phyloP scores from a whole-genome alignment of 2,329 filamentous ascomycete species.

The Aurifilum marmelostoma region DNA sequence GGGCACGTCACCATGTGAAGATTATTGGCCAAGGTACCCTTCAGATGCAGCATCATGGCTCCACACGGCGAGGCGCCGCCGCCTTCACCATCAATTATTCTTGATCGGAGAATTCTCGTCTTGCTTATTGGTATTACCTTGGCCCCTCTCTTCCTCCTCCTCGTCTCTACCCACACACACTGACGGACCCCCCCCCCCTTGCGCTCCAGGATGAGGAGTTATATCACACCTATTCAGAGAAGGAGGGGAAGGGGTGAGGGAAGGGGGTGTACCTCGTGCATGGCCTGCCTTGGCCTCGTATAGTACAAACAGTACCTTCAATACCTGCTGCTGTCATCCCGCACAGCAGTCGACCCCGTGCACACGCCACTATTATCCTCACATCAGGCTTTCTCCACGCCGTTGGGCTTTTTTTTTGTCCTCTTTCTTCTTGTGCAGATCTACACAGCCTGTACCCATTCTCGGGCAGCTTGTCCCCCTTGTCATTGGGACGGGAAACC shows the following conservation, averaged over 20 bases:
- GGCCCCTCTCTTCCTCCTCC: not conserved
- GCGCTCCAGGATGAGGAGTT: not conserved
- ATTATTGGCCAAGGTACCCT: not conserved
- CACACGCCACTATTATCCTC: not conserved
- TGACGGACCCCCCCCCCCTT: not conserved
- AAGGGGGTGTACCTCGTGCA: not conserved
- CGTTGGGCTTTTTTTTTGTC: not conserved
- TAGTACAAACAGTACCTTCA: not conserved
- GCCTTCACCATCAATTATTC: not conserved
- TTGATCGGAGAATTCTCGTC: constrained; percentile 11
- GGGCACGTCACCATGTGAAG: not conserved
- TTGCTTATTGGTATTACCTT: not conserved
- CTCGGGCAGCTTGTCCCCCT: not conserved
- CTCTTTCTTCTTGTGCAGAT: constrained; percentile 3
- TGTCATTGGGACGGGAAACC: constrained; percentile 1
- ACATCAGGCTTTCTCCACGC: constrained; percentile 10
- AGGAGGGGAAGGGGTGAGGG: not conserved
- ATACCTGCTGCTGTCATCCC: not conserved
- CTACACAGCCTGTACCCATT: constrained; percentile 3
- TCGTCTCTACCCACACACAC: not conserved
- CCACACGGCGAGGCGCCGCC: constrained; percentile 3
- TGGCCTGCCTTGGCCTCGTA: constrained; percentile 1
- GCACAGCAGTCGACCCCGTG: not conserved
- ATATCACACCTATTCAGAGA: not conserved
- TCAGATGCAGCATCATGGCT: not conserved